Conservation (phyloP, 805 yeast species). For the Spencermartinsiella europaea region DNA sequence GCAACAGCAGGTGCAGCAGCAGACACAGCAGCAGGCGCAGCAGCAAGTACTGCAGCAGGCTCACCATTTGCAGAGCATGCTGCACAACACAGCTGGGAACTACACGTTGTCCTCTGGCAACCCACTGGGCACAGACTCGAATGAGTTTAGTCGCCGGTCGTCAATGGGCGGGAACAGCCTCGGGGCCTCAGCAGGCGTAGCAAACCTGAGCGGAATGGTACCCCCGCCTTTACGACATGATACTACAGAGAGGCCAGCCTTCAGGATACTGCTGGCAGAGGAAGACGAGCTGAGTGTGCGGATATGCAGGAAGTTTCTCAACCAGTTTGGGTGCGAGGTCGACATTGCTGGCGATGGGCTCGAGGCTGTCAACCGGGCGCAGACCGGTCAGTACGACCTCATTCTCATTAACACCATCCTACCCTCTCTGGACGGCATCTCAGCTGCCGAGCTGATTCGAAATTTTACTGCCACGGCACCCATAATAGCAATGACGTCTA, state of each 20-base stretch:
- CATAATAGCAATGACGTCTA: conserved; percentile 44
- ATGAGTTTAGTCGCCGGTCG: not conserved
- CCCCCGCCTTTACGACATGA: not conserved
- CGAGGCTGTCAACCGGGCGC: conserved; percentile 81
- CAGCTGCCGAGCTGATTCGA: conserved; percentile 79
- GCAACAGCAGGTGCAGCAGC: conserved; percentile 14
- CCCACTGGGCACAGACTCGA: not conserved
- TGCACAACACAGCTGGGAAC: not conserved
- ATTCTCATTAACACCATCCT: conserved; percentile 55
- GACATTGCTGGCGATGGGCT: conserved; percentile 91
- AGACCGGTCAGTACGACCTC: conserved; percentile 48
- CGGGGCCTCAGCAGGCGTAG: not conserved
- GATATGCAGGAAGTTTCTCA: conserved; percentile 73
- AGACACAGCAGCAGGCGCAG: conserved; percentile 10
- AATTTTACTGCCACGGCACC: conserved; percentile 82
- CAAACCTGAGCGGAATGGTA: not conserved
- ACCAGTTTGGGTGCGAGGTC: conserved; percentile 86
- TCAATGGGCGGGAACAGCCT: not conserved
- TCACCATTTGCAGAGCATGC: not conserved
- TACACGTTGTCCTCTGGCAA: not conserved
- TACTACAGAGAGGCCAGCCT: not conserved
- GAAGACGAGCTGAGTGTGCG: conserved; percentile 64
- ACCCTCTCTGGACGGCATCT: conserved; percentile 57
- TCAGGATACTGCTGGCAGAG: conserved; percentile 46
- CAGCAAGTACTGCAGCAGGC: not conserved